Percentiles rank a stretch among this genome's conserved stretches.
These are phyloP conservation scores for Colletotrichum eleusines DNA, from an alignment of 2,329 filamentous ascomycete genomes.

Conservation along the genomic window DNA sequence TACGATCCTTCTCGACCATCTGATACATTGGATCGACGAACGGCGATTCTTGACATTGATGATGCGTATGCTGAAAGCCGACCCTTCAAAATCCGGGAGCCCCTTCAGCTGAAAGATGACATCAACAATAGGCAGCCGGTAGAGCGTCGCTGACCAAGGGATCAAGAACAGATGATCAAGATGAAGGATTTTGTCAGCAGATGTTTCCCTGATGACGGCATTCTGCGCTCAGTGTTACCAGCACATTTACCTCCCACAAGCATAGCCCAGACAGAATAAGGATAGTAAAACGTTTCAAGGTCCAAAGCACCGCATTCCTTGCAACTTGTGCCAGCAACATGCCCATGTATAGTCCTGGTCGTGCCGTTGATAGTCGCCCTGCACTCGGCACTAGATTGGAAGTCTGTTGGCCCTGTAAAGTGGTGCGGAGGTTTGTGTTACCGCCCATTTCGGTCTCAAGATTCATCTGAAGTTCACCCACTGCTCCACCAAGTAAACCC, in stretches of 20 bases:
- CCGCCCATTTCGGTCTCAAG: neutral
- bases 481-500: neutral
- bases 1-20: neutral
- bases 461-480: neutral
- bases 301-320: neutral
- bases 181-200: neutral
- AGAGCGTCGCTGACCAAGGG: neutral
- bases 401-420: neutral
- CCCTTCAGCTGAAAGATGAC: neutral
- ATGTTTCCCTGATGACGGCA: neutral
- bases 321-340: too few species aligned
- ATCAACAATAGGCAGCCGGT: neutral
- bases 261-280: neutral
- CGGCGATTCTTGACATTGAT: neutral
- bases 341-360: neutral
- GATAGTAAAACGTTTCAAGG: neutral
- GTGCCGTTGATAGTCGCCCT: neutral
- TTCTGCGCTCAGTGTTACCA: neutral
- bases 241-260: too few species aligned
- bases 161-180: neutral
- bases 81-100: neutral
- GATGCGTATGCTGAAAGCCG: neutral
- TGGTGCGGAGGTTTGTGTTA: too few species aligned
- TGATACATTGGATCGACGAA: neutral
- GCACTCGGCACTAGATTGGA: neutral